Evolutionary conservation across 805 yeast genomes (phyloP).

Genomic region (Nakazawaea wyomingensis): DNA sequence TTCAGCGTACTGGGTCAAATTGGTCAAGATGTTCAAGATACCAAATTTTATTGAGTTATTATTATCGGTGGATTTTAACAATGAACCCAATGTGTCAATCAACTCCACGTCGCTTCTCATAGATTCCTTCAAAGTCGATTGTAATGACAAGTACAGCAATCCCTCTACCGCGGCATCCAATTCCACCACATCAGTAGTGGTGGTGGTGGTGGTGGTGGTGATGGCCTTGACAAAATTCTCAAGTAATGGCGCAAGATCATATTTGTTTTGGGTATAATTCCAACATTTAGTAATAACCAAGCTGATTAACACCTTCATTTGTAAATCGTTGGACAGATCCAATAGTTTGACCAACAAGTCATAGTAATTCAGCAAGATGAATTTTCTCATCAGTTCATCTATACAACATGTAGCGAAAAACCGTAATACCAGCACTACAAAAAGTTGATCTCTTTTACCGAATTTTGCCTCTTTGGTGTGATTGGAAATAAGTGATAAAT

Average conservation of each 20-base stretch:
- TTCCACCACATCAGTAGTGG: too few relatives aligned
- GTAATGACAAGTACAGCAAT: constrained; percentile 30
- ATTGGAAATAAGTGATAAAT: not conserved
- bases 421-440: not conserved
- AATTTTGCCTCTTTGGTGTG: not conserved
- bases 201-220: too few relatives aligned
- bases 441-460: not conserved
- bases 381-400: not conserved
- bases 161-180: constrained; percentile 23
- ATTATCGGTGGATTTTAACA: constrained; percentile 7
- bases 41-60: constrained; percentile 33
- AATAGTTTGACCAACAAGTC: not conserved
- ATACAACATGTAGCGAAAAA: not conserved
- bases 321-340: not conserved
- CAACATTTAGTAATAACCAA: constrained; percentile 1
- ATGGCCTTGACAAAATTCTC: not conserved
- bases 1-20: constrained; percentile 33
- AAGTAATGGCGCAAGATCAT: not conserved
- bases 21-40: constrained; percentile 33
- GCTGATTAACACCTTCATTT: not conserved
- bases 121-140: constrained; percentile 25
- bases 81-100: not conserved
- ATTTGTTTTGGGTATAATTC: constrained; percentile 3
- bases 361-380: not conserved
- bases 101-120: constrained; percentile 24